A percentile compares a stretch with the other conserved stretches of the same genome.
phyloP scores from a whole-genome alignment of 495 filamentous ascomycete species.

The Xylaria venustula region DNA sequence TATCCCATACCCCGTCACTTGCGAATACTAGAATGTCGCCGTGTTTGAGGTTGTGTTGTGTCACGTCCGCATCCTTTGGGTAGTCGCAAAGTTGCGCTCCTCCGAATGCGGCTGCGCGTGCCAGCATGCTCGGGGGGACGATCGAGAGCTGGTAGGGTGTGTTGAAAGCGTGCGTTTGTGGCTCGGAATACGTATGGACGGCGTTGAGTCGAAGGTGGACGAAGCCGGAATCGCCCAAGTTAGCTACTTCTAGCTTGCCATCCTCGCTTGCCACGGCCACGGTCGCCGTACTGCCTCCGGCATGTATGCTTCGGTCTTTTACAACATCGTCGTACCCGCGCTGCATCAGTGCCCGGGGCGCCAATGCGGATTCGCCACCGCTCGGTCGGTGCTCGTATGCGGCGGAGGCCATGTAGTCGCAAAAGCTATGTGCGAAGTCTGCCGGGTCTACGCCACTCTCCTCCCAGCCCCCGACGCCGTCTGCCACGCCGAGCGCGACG shows the following conservation, averaged over 20 bases:
- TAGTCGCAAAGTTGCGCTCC: constrained; percentile 76
- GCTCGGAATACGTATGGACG: constrained; percentile 75
- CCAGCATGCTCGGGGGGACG: constrained; percentile 74
- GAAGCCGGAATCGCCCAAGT: constrained; percentile 97
- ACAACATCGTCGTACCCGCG: constrained; percentile 78
- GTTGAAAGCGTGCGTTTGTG: constrained; percentile 96
- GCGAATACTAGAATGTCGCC: constrained; percentile 91
- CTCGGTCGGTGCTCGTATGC: constrained; percentile 53
- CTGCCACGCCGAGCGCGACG: constrained; percentile 82
- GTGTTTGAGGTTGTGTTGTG: constrained; percentile 71
- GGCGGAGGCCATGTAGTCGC: constrained; percentile 79
- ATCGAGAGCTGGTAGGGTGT: constrained; percentile 93
- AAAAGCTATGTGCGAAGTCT: constrained; percentile 93
- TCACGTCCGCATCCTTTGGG: constrained; percentile 79
- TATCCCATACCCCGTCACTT: constrained; percentile 96
- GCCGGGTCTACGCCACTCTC: constrained; percentile 89
- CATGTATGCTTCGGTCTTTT: constrained; percentile 66
- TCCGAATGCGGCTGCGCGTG: constrained; percentile 75
- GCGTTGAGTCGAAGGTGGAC: constrained; percentile 79
- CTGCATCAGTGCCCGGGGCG: constrained; percentile 72
- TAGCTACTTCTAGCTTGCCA: constrained; percentile 81
- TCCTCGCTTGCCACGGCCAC: constrained; percentile 69
- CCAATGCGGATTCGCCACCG: constrained; percentile 37
- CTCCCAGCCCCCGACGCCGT: constrained; percentile 93
- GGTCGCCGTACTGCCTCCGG: constrained; percentile 87